A percentile compares a stretch with the other conserved stretches of the same genome.
Conservation (phyloP, 1,139 yeast genomes). For the Eremothecium gossypii region DNA sequence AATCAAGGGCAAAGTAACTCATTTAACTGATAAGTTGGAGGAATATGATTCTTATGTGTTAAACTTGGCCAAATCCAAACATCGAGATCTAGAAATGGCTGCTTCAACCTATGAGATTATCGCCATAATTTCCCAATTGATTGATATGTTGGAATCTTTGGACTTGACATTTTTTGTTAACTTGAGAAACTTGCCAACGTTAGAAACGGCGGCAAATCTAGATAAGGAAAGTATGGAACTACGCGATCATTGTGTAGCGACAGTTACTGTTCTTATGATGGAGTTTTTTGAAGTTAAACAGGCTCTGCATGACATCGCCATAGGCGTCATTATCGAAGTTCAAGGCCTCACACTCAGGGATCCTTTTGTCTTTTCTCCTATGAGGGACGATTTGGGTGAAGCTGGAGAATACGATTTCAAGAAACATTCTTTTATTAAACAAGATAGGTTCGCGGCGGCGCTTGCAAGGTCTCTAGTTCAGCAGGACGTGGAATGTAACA, state of each 20-base stretch:
- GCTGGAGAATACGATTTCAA: slow-evolving; percentile 29
- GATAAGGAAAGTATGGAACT: slow-evolving; percentile 27
- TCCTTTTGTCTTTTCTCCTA: slow-evolving; percentile 60
- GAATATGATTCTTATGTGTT: slow-evolving; percentile 5
- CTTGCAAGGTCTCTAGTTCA: slow-evolving; percentile 39
- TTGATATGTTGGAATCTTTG: slow-evolving; percentile 24
- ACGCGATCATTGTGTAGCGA: slow-evolving; percentile 24
- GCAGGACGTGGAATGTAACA: slow-evolving; percentile 39
- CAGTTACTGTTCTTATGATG: slow-evolving; percentile 37
- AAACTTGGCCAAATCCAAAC: slow-evolving; percentile 10
- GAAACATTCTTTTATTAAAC: slow-evolving; percentile 28
- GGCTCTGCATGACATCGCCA: slow-evolving; percentile 53
- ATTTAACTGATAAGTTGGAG: slow-evolving; percentile 8
- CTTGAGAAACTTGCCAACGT: slow-evolving; percentile 6
- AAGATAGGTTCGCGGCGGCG: slow-evolving; percentile 43
- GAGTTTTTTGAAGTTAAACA: slow-evolving; percentile 75
- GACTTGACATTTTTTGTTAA: slow-evolving; percentile 28
- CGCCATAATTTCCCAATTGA: slow-evolving; percentile 9
- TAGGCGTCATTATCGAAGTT: slow-evolving; percentile 55
- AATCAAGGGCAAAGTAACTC: slow-evolving; percentile 18
- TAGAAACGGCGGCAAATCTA: slow-evolving; percentile 5
- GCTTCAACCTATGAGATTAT: slow-evolving; percentile 27
- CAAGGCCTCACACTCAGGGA: slow-evolving; percentile 65
- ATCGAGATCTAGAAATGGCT: slow-evolving; percentile 24
- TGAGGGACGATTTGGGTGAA: slow-evolving; percentile 43